Base-by-base conservation (phyloP, 371 early-diverging fungal genomes). In the Coemansia sp. region DNA sequence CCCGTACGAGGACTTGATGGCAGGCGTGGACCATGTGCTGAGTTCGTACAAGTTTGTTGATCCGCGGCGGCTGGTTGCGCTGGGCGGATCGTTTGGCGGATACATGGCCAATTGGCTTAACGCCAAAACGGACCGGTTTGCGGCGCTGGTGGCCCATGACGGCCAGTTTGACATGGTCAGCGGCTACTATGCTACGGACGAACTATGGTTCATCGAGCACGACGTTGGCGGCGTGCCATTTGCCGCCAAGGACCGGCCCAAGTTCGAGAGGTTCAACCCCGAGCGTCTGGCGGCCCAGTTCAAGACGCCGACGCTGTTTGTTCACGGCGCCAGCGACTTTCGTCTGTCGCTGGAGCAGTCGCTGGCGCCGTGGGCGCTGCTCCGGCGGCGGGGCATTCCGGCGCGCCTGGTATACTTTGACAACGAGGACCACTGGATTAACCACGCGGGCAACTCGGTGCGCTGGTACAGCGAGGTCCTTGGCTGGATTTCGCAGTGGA, bases 31-130 rank as follows among this genome's bases (percentile, higher is more conserved):
- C 59, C 80, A 86, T 52, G 81, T 87, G 9, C 68, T 88, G 13
- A 70, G 76, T 16, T 78, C 69, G 20, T 85, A 85, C 67, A 16
- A 59, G 2, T 88, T 82, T 57, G 67, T 91, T 32, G 90, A 91
- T 65, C 16, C 64, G 4, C 53, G 69, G 4, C 82, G 89, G 8
- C 63, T 90, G 26, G 83, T 82, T 38, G 93, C 84, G n/a, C 70
- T 91, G 54, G 93, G 93, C 31, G 93, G 86, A 0, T 86, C 87
- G 1, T 91, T 89, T 76, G 93, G 93, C 59, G 93, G 91, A 0
- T 91, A 84, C 68, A 88, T 90, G 89, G 83, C 86, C 62, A 91
- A 91, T 71, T 88, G 88, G 88, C 65, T 86, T 65, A 86, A 86
- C 60, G 84, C 81, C 41, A 84, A 86, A 57, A 82, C 84, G 8